These are phyloP conservation scores for Acorus calamus DNA, from an alignment of 106 monocot genomes.

Conservation along the genomic window DNA sequence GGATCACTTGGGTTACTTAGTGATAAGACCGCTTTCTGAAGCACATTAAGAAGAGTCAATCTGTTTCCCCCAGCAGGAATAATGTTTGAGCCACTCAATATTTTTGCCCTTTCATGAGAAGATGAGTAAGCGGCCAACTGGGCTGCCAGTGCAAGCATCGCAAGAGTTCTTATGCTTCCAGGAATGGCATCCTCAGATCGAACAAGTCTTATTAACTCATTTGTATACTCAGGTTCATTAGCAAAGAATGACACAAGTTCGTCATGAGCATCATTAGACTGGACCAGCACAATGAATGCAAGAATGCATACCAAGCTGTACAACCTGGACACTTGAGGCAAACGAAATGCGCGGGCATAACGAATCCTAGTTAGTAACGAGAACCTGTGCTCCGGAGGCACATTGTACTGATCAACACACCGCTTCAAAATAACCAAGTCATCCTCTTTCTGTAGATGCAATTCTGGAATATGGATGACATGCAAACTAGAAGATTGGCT, in stretches of 20 bases:
- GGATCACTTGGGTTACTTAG: slow-evolving; percentile 70
- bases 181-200: slow-evolving; percentile 83
- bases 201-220: slow-evolving; percentile 87
- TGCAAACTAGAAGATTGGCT: slow-evolving; percentile 34
- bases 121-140: slow-evolving; percentile 94
- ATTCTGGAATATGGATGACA: slow-evolving; percentile 76
- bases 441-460: slow-evolving; percentile 86
- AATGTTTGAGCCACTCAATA: slow-evolving; percentile 87
- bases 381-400: slow-evolving; percentile 78
- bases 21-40: slow-evolving; percentile 85
- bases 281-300: slow-evolving; percentile 83
- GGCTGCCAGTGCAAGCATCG: slow-evolving; percentile 92
- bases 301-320: slow-evolving; percentile 90
- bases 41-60: slow-evolving; percentile 72
- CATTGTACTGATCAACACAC: slow-evolving; percentile 70
- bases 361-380: slow-evolving; percentile 93
- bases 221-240: slow-evolving; percentile 95
- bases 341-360: slow-evolving; percentile 80
- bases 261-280: slow-evolving; percentile 94
- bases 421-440: slow-evolving; percentile 75
- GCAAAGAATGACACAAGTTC: slow-evolving; percentile 92
- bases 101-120: slow-evolving; percentile 85
- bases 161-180: slow-evolving; percentile 65
- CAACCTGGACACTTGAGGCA: slow-evolving; percentile 47
- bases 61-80: slow-evolving; percentile 97